phyloP scores from a whole-genome alignment of 2,329 filamentous ascomycete species.

The Aspergillus hortae region DNA sequence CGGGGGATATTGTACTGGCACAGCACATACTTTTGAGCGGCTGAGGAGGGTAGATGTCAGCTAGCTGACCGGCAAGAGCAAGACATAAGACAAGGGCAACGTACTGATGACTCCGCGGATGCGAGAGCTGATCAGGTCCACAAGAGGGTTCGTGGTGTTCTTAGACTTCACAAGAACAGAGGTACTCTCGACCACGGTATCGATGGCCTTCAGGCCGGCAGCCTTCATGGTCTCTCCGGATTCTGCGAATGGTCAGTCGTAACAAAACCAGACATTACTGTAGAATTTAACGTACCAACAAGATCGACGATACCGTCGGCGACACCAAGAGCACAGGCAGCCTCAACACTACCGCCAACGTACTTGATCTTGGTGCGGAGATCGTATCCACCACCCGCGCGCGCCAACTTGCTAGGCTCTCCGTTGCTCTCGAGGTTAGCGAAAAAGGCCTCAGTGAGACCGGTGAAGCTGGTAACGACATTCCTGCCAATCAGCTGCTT shows the following conservation, averaged over 20 bases:
- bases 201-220: constrained; percentile 87
- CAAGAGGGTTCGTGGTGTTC: constrained; percentile 73
- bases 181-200: constrained; percentile 83
- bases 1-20: constrained; percentile 95
- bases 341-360: constrained; percentile 93
- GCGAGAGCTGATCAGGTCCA: constrained; percentile 78
- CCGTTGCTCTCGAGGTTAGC: constrained; percentile 61
- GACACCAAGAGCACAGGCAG: constrained; percentile 89
- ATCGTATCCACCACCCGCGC: not conserved
- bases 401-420: constrained; percentile 21
- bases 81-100: constrained; percentile 17
- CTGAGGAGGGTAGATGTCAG: constrained; percentile 31
- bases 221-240: constrained; percentile 98
- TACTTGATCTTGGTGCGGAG: constrained; percentile 86
- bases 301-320: constrained; percentile 97
- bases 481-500: constrained; percentile 86
- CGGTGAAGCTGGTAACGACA: constrained; percentile 92
- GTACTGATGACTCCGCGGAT: constrained; percentile 87
- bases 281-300: constrained; percentile 64
- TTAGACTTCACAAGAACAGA: constrained; percentile 92
- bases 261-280: not conserved
- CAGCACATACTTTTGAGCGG: constrained; percentile 86
- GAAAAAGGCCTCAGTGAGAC: constrained; percentile 81
- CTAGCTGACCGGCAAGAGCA: not conserved
- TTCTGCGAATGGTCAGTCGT: constrained; percentile 53